A percentile compares a stretch with the other conserved stretches of the same genome.
phyloP scores from a whole-genome alignment of 2,329 filamentous ascomycete species.

The Aaosphaeria arxii region DNA sequence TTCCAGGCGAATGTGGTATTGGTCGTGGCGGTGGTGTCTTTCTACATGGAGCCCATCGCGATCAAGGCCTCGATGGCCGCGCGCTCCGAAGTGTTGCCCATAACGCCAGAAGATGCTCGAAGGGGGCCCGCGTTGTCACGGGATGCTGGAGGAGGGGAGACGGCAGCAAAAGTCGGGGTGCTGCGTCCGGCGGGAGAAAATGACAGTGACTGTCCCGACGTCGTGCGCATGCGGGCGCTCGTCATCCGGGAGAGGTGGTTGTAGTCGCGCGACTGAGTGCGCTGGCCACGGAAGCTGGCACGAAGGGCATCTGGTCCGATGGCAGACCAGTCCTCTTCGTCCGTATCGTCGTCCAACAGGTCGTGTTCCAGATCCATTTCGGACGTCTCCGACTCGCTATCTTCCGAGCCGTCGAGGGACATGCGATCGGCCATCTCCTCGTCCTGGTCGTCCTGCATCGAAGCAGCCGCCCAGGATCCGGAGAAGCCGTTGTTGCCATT shows the following conservation, averaged over 20 bases:
- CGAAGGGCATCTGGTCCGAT: slow-evolving; percentile 84
- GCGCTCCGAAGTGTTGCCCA: slow-evolving; percentile 58
- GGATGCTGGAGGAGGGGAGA: slow-evolving; percentile 25
- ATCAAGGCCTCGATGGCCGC: slow-evolving; percentile 80
- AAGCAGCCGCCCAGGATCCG: slow-evolving; percentile 66
- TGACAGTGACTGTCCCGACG: slow-evolving; percentile 17
- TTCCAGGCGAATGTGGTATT: slow-evolving; percentile 1
- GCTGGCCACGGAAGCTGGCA: slow-evolving; percentile 45
- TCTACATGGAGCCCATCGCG: slow-evolving; percentile 67
- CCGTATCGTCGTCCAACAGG: slow-evolving; percentile 70
- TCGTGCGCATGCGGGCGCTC: slow-evolving; percentile 24
- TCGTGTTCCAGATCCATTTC: slow-evolving; percentile 69
- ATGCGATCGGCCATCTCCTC: slow-evolving; percentile 78
- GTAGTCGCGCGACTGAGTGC: slow-evolving; percentile 35
- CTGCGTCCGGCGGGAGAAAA: slow-evolving; percentile 14
- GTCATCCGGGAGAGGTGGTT: slow-evolving; percentile 37
- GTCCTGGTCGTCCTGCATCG: slow-evolving; percentile 70
- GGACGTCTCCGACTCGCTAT: slow-evolving; percentile 74
- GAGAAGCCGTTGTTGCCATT: slow-evolving; percentile 40
- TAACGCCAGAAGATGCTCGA: slow-evolving; percentile 24
- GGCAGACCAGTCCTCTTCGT: slow-evolving; percentile 93
- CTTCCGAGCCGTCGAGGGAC: slow-evolving; percentile 73
- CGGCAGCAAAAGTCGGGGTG: slow-evolving; percentile 24
- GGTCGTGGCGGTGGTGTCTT: slow-evolving; percentile 5
- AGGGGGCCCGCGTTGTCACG: slow-evolving; percentile 21